Evolutionary conservation across 768 basidiomycete species (phyloP).

Genomic region (Pleurotus giganteus): DNA sequence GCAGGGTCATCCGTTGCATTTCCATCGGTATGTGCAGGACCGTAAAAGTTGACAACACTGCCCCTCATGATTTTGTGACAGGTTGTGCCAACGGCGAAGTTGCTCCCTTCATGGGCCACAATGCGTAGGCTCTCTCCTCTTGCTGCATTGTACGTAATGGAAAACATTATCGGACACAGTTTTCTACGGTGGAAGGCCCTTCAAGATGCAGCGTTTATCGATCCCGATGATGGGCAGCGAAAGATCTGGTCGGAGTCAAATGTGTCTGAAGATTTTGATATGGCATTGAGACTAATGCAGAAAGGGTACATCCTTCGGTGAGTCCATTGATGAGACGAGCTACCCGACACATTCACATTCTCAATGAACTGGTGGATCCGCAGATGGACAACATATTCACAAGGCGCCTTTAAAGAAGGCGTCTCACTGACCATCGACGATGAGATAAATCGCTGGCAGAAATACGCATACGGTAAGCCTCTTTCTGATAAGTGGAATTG

Average conservation of each 20-base stretch:
- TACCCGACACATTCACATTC: not conserved
- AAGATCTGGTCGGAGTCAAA: conserved; percentile 80
- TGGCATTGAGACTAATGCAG: conserved; percentile 62
- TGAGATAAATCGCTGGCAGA: conserved; percentile 90
- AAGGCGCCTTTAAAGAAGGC: conserved; percentile 88
- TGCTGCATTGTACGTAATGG: conserved; percentile 13
- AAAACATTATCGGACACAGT: conserved; percentile 13
- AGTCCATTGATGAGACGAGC: conserved; percentile 8
- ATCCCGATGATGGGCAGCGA: conserved; percentile 58
- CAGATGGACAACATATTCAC: conserved; percentile 81
- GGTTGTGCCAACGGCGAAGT: conserved; percentile 80
- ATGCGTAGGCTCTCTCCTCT: conserved; percentile 43
- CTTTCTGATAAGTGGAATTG: conserved; percentile 20
- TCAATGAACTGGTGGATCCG: conserved; percentile 20
- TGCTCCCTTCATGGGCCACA: conserved; percentile 82
- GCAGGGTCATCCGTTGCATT: conserved; percentile 72
- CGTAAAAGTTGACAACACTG: conserved; percentile 11
- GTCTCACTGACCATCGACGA: conserved; percentile 87
- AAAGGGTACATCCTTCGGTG: conserved; percentile 68
- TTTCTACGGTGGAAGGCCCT: conserved; percentile 85
- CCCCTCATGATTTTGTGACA: conserved; percentile 24
- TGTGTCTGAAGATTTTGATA: conserved; percentile 83
- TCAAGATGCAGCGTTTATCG: conserved; percentile 78
- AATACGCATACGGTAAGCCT: conserved; percentile 57
- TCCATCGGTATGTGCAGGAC: conserved; percentile 61